Evolutionary conservation across 345 rosid species (phyloP).

Genomic region (Citrus sp.): DNA sequence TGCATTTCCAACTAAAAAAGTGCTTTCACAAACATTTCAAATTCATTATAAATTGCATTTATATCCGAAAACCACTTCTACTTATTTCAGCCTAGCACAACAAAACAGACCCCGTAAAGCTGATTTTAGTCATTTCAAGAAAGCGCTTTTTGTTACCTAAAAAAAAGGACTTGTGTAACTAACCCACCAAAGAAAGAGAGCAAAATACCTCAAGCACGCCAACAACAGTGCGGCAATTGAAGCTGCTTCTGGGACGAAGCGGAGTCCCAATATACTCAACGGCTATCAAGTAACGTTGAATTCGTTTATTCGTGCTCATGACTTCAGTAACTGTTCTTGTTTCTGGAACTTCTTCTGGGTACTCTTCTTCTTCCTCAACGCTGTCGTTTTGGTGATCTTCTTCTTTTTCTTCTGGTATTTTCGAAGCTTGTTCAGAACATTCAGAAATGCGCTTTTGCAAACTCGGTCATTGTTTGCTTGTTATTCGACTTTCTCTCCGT

Average conservation of each 20-base stretch:
- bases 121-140: background rate
- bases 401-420: too few species aligned
- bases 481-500: background rate
- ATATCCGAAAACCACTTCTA: background rate
- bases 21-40: too few species aligned
- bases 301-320: constrained; percentile 50
- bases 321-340: constrained; percentile 17
- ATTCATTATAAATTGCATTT: background rate
- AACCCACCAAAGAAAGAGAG: too few species aligned
- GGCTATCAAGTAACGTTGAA: constrained; percentile 82
- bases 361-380: constrained; percentile 21
- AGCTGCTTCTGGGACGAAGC: constrained; percentile 83
- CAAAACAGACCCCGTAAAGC: background rate
- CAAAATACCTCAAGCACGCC: constrained; percentile 70
- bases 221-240: constrained; percentile 64
- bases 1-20: too few species aligned
- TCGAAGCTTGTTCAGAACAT: background rate
- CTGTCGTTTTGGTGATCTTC: background rate
- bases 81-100: background rate
- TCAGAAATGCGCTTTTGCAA: constrained; percentile 30
- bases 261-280: constrained; percentile 85
- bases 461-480: constrained; percentile 22
- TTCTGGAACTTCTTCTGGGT: constrained; percentile 11
- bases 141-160: background rate
- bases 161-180: background rate